These are phyloP conservation scores for Saccharomycopsis javanensis DNA, from an alignment of 805 yeast species.

Conservation along the genomic window DNA sequence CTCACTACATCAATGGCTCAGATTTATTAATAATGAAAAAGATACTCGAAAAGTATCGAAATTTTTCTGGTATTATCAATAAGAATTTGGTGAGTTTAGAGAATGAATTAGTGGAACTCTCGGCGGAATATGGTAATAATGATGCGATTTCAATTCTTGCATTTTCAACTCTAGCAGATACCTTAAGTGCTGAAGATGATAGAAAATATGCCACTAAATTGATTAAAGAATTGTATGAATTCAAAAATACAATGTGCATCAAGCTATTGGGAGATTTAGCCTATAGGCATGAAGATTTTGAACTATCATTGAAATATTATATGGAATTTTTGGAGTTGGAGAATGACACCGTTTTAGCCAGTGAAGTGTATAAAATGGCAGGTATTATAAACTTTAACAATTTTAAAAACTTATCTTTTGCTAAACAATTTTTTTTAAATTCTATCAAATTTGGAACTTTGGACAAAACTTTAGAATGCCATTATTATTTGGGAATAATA, in stretches of 20 bases:
- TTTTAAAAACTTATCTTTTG: conserved; percentile 36
- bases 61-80: conserved; percentile 50
- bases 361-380: conserved; percentile 61
- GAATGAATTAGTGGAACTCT: conserved; percentile 62
- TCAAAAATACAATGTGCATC: conserved; percentile 63
- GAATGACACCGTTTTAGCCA: conserved; percentile 45
- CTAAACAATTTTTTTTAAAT: conserved; percentile 51
- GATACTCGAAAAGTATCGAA: conserved; percentile 52
- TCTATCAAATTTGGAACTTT: conserved; percentile 53
- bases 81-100: conserved; percentile 52
- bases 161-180: conserved; percentile 46
- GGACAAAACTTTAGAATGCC: conserved; percentile 61
- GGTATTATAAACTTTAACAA: conserved; percentile 54
- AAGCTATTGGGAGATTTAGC: conserved; percentile 76
- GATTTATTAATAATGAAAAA: conserved; percentile 63
- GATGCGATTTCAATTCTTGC: conserved; percentile 73
- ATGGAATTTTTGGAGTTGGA: conserved; percentile 47
- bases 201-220: conserved; percentile 52
- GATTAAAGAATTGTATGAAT: conserved; percentile 44
- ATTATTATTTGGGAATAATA: conserved; percentile 67
- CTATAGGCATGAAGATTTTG: conserved; percentile 35
- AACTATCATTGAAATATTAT: conserved; percentile 54
- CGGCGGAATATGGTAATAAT: conserved; percentile 75
- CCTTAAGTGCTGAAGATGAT: conserved; percentile 39
- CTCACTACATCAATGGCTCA: conserved; percentile 38